Evolutionary conservation across 371 early-diverging fungal genomes (phyloP).

Genomic region (Zychaea mexicana): DNA sequence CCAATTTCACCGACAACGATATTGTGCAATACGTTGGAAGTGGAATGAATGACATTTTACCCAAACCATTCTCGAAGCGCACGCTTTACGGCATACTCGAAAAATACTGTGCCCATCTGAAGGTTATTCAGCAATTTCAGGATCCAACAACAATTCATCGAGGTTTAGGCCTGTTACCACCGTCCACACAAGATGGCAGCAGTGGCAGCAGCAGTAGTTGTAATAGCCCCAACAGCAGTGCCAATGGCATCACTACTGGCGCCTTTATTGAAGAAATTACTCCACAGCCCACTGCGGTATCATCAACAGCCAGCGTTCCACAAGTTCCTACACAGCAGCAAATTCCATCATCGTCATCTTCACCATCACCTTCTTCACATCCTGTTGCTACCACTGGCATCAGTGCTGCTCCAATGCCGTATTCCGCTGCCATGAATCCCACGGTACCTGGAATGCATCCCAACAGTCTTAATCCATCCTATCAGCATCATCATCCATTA

Average conservation of each 20-base stretch:
- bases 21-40: slow-evolving; percentile 70
- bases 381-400: not conserved
- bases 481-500: not conserved
- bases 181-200: not conserved
- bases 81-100: slow-evolving; percentile 59
- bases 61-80: slow-evolving; percentile 75
- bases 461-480: not conserved
- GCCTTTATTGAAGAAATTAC: slow-evolving; percentile 9
- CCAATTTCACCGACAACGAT: slow-evolving; percentile 68
- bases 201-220: not conserved
- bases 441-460: not conserved
- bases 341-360: slow-evolving; percentile 1
- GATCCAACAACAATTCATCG: slow-evolving; percentile 6
- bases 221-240: not conserved
- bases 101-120: slow-evolving; percentile 65
- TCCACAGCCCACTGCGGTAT: not conserved
- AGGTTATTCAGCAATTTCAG: slow-evolving; percentile 17
- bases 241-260: not conserved
- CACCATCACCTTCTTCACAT: too few species aligned
- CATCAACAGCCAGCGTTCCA: slow-evolving; percentile 33
- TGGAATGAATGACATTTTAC: slow-evolving; percentile 83
- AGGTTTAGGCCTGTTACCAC: not conserved
- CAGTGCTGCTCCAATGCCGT: not conserved
- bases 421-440: not conserved
- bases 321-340: slow-evolving; percentile 28